Percentiles rank a stretch among this genome's conserved stretches.
Conservation (phyloP, 208 protist genomes). For the Leishmania mexicana region DNA sequence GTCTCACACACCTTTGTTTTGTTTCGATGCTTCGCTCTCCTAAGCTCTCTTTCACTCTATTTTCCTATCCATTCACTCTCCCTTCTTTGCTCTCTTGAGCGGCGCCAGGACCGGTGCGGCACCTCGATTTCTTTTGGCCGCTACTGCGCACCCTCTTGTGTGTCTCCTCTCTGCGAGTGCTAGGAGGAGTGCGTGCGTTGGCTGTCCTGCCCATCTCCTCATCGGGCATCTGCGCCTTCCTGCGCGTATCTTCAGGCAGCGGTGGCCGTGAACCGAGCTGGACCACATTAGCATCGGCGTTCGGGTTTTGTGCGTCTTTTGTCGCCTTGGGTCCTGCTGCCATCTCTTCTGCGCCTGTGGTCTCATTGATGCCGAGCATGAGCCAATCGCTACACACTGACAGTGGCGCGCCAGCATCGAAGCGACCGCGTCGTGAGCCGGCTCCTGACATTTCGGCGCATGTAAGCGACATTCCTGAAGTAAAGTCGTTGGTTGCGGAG, state of each 20-base stretch:
- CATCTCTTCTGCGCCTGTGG: not conserved
- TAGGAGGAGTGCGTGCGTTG: not conserved
- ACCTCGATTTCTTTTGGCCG: not conserved
- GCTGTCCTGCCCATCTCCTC: not conserved
- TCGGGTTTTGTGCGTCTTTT: not conserved
- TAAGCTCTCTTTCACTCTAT: not conserved
- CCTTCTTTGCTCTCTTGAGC: not conserved
- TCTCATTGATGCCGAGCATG: not conserved
- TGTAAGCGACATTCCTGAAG: conserved; percentile 46
- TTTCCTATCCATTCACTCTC: not conserved
- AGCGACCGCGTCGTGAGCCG: conserved; percentile 22
- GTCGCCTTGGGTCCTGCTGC: not conserved
- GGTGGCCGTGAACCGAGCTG: too few species aligned
- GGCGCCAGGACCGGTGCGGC: not conserved
- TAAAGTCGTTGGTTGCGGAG: conserved; percentile 46
- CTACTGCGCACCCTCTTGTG: not conserved
- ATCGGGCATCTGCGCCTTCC: too few species aligned
- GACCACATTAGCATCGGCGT: not conserved
- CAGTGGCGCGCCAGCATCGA: conserved; percentile 9
- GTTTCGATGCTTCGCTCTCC: not conserved
- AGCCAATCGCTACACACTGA: not conserved
- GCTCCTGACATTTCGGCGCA: conserved; percentile 45
- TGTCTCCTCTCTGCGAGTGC: not conserved
- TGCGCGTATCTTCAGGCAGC: too few species aligned
- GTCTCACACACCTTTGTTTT: not conserved